Percentiles rank a stretch among this genome's conserved stretches.
phyloP scores from a whole-genome alignment of 192 early-diverging fungal species.

The Spizellomyces punctatus region DNA sequence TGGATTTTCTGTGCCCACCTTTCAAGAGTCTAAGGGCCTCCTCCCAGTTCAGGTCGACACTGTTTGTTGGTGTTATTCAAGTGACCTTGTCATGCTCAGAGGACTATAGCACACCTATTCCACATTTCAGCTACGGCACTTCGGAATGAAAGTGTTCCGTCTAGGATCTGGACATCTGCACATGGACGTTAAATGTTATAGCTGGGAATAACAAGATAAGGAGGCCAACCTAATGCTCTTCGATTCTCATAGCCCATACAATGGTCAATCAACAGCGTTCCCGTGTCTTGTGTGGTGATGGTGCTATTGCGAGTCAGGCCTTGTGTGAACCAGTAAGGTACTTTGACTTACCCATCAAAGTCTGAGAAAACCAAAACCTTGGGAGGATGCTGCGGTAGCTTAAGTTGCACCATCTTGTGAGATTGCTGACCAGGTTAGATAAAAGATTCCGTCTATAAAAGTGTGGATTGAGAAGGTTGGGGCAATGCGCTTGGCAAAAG shows the following conservation, averaged over 20 bases:
- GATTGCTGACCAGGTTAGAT: too few species aligned
- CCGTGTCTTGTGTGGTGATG: constrained; percentile 45
- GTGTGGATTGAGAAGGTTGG: too few species aligned
- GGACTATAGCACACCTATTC: constrained; percentile 18
- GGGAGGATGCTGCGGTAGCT: constrained; percentile 1
- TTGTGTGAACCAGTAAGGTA: background rate
- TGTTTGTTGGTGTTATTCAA: background rate
- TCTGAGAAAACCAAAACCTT: constrained; percentile 46
- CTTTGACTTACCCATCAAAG: constrained; percentile 40
- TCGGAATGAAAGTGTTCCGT: constrained; percentile 40
- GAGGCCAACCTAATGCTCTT: constrained; percentile 10
- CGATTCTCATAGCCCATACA: constrained; percentile 38
- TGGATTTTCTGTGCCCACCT: background rate
- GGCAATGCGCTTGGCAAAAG: too few species aligned
- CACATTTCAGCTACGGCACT: constrained; percentile 59
- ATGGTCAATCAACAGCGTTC: constrained; percentile 48
- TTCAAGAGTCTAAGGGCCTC: constrained; percentile 49
- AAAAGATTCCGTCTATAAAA: too few species aligned
- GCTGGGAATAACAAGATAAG: background rate
- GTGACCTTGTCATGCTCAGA: too few species aligned
- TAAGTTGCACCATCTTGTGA: background rate
- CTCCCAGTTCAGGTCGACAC: constrained; percentile 37
- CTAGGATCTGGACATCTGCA: constrained; percentile 40
- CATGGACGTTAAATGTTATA: background rate
- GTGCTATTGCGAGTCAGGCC: constrained; percentile 22